Base-by-base conservation (phyloP, 1,284 basidiomycete genomes). In the Ceratobasidium sp. region DNA sequence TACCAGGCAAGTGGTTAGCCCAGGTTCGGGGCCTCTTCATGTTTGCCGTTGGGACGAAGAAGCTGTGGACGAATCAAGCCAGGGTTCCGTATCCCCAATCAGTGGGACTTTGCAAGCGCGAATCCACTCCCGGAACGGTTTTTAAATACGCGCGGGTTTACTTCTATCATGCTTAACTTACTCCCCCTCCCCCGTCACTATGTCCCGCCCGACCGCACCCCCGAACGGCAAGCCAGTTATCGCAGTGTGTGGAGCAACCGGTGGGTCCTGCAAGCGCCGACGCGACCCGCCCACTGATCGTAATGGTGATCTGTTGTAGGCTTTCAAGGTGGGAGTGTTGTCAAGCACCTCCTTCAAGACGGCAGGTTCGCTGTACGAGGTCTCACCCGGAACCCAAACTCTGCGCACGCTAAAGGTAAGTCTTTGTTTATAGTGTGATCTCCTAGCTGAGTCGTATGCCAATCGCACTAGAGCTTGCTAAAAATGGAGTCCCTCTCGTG, bases 221-320 rank as follows among this genome's bases (percentile, higher is more conserved):
- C 43, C 51, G n/a, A 49, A 14, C 19, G 37, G 53, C 34, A 73
- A 73, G 49, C 58, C 58, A 2, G 66, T 76, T 24, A 68, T 76
- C 34, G 75, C 75, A 16, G 73, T 76, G 24, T 74, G 71, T 41
- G 75, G 75, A 22, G 75, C 75, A 22, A 74, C 72, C 37, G 75
- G 75, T 72, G 49, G 53, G 71, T 58, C 14, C 22, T 19, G 37
- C 48, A 49, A n/a, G 34, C 59, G 22, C 29, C n/a, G 22, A 22
- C 9, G 14, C 34, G 37, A 62, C 29, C 31, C 34, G 24, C 8
- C 27, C 14, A 19, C 22, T 41, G 46, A 53, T 73, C 34, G 0
- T 62, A 37, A 59, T 49, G 48, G 41, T 39, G 9, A 49, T 61
- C 19, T 46, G 27, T 16, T n/a, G 9, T 31, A 73, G 71, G 71